phyloP scores from a whole-genome alignment of 2,329 filamentous ascomycete species.

The Stromatinia cepivora region DNA sequence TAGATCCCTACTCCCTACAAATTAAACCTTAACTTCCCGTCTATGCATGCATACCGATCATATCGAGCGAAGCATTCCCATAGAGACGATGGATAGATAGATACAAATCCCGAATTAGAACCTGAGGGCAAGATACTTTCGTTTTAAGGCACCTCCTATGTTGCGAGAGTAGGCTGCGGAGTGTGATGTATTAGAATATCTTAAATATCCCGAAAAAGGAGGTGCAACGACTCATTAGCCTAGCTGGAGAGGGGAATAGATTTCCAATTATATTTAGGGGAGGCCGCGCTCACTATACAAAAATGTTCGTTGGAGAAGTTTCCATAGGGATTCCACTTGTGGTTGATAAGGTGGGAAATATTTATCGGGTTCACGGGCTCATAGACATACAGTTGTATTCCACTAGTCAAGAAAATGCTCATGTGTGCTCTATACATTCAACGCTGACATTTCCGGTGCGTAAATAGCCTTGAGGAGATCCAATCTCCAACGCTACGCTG shows the following conservation, averaged over 20 bases:
- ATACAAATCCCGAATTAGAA: no score
- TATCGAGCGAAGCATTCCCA: not conserved
- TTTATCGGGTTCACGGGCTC: not conserved
- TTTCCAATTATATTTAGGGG: not conserved
- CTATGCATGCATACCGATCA: no score
- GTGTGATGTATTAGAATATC: not conserved
- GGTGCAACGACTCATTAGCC: not conserved
- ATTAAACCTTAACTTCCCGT: no score
- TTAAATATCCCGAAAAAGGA: not conserved
- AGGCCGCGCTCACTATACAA: not conserved
- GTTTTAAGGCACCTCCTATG: no score
- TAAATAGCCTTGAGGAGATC: not conserved
- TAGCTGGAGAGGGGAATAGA: not conserved
- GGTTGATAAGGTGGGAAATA: not conserved
- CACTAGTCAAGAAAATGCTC: not conserved
- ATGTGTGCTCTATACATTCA: not conserved
- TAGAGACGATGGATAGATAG: no score
- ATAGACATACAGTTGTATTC: not conserved
- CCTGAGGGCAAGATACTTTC: no score
- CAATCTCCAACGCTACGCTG: not conserved
- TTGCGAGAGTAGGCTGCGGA: not conserved
- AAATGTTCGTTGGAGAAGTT: not conserved
- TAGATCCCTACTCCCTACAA: no score
- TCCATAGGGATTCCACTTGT: not conserved
- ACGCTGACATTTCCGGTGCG: not conserved